Evolutionary conservation across 805 yeast species (phyloP).

Genomic region (Nakazawaea ambrosiae): DNA sequence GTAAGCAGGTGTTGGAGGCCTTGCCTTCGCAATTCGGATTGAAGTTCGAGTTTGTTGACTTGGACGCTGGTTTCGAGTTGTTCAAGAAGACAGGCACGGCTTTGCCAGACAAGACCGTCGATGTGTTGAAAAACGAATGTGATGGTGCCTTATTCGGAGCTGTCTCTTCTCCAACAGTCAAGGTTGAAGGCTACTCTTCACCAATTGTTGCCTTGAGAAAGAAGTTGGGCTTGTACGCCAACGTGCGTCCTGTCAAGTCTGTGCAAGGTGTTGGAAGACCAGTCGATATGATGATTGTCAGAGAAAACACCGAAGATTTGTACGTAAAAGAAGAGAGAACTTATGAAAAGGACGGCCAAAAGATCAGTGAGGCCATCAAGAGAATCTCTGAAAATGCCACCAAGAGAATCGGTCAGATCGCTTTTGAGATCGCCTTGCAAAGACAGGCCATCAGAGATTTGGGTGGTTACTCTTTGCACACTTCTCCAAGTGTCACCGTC

Average conservation of each 20-base stretch:
- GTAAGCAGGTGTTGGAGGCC: conserved; percentile 77
- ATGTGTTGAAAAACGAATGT: conserved; percentile 67
- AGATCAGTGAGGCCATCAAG: conserved; percentile 96
- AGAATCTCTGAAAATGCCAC: conserved; percentile 89
- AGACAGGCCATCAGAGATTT: conserved; percentile 73
- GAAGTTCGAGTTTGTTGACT: conserved; percentile 76
- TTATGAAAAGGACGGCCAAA: conserved; percentile 73
- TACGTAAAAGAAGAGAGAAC: conserved; percentile 90
- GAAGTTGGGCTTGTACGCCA: conserved; percentile 90
- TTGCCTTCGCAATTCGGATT: conserved; percentile 72
- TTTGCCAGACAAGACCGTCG: conserved; percentile 87
- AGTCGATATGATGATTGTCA: conserved; percentile 95
- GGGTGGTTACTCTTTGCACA: conserved; percentile 46
- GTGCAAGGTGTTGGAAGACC: conserved; percentile 82
- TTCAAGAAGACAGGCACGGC: conserved; percentile 95
- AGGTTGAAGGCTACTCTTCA: conserved; percentile 94
- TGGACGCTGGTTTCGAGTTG: conserved; percentile 91
- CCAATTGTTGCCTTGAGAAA: conserved; percentile 99
- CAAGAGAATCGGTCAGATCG: conserved; percentile 79
- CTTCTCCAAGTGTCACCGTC: conserved; percentile 69
- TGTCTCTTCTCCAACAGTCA: conserved; percentile 88
- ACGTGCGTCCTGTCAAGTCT: conserved; percentile 95
- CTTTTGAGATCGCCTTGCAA: conserved; percentile 87
- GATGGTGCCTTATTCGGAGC: conserved; percentile 98
- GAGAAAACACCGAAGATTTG: conserved; percentile 97